Evolutionary conservation across 306 rosid species (phyloP).

Genomic region (Adenanthera pavonina): DNA sequence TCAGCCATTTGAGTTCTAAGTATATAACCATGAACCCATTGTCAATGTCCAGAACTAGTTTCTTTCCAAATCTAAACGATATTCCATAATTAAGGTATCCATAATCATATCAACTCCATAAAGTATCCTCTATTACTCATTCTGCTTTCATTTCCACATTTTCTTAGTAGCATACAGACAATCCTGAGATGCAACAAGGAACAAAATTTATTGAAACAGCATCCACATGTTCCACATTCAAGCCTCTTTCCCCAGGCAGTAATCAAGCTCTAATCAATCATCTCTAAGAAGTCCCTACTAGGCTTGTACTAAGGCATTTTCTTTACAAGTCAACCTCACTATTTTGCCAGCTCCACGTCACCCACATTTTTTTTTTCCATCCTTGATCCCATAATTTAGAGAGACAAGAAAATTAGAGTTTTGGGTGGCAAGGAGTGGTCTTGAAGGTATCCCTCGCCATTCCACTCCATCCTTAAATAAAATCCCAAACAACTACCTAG

Average conservation of each 20-base stretch:
- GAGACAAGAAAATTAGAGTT: neutral
- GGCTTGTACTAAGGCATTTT: neutral
- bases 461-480: neutral
- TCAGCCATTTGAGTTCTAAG: conserved; percentile 10
- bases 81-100: conserved; percentile 21
- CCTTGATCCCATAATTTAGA: neutral
- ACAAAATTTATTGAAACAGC: conserved; percentile 22
- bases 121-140: conserved; percentile 10
- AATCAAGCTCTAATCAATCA: conserved; percentile 25
- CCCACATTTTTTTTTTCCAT: neutral
- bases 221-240: conserved; percentile 18
- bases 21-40: neutral
- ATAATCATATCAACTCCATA: conserved; percentile 1
- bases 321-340: neutral
- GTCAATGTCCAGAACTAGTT: neutral
- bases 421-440: neutral
- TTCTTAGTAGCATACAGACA: conserved; percentile 25
- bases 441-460: no score
- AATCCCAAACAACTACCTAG: neutral
- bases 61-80: conserved; percentile 8
- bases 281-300: conserved; percentile 3
- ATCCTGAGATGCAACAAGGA: neutral
- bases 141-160: conserved; percentile 10
- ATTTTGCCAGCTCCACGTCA: neutral
- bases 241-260: conserved; percentile 3